Base-by-base conservation (phyloP, 1,139 yeast genomes). In the Magnusiomyces paraingens region DNA sequence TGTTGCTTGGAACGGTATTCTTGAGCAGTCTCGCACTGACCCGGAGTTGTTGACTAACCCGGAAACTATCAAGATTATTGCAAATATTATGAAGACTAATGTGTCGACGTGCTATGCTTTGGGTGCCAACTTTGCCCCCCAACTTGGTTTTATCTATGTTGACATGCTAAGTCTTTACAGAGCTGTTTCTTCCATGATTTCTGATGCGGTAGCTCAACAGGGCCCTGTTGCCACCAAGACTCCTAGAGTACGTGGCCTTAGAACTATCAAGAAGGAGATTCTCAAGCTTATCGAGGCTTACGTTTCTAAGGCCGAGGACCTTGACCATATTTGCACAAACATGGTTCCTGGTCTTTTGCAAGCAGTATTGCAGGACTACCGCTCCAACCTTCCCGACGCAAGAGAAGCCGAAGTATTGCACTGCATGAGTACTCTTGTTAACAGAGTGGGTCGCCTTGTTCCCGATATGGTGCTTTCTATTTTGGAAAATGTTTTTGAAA, bases 351-450 rank as follows among this genome's bases (percentile, higher is more conserved):
- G 95, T 48, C 75, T 94, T 64, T 80, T 94, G 63, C 80, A 80
- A 45, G 90, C 97, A 0, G 94, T 90, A 17, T 79, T 94, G 61
- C 94, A 87, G 59, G 99, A 94, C 70, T 94, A 94, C 72, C 82
- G 82, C 65, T 75, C 82, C 18, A 88, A 88, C 65, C 96, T 90
- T 40, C 95, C 99, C 3, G 96, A 89, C 73, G 96, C 98, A 6
- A 84, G 99, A 66, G 99, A 94, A 73, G 96, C 97, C 4, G 99
- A 94, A 73, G 99, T 93, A 2, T 78, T 93, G 67, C 88, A 87
- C 71, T 90, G 98, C 78, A 85, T 93, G 82, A 83, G 96, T 17
- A 90, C 96, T 1, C 81, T 94, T 59, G 94, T 93, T 21, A 75
- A 82, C 39, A 84, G 90, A 67, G 94, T 90, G 54, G 98, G 98